Base-by-base conservation (phyloP, 202 grass and related monocot genomes). In the Setaria viridis region DNA sequence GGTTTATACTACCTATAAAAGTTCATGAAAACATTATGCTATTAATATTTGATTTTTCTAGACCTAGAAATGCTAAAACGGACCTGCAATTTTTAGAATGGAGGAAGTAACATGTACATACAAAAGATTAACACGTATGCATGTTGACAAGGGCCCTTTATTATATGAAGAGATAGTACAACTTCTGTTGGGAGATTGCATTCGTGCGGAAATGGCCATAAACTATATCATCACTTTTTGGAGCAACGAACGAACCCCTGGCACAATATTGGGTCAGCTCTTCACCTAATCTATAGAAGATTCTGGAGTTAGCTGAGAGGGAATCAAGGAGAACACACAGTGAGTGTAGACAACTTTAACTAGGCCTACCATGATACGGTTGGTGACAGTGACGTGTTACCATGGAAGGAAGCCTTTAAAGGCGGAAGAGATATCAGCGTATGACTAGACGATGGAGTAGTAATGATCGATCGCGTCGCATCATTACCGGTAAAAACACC, bases 221-320 rank as follows among this genome's bases (percentile, higher is more conserved):
- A 49, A 67, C 20, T 0, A 57, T 10, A 57, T 10, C 20, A 17
- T 13, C 42, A 51, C 19, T 19, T 77, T 85, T 47, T 46, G 55
- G 51, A 78, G 62, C 45, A 47, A 34, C 7, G 1, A 39, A 0
- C 63, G 1, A 39, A 0, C 63, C 39, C 29, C 7, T 34, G 48
- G 11, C 37, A 6, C 37, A 51, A 54, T 51, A 10, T 21, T 62
- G 9, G 43, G 74, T 19, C 39, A 70, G 17, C 51, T 25, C 29
- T 59, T 35, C 29, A 59, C 50, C 62, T 34, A 37, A 50, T 47
- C 60, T 50, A 11, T 10, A 62, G 46, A 55, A 80, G 67, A 65
- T 80, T 80, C 67, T 73, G 39, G 67, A 48, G 67, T 72, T 48
- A 43, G 67, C 30, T 32, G 51, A 45, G 46, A 20, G 30, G 33